These are phyloP conservation scores for Populus simonii DNA, from an alignment of 345 rosid species.

Conservation along the genomic window DNA sequence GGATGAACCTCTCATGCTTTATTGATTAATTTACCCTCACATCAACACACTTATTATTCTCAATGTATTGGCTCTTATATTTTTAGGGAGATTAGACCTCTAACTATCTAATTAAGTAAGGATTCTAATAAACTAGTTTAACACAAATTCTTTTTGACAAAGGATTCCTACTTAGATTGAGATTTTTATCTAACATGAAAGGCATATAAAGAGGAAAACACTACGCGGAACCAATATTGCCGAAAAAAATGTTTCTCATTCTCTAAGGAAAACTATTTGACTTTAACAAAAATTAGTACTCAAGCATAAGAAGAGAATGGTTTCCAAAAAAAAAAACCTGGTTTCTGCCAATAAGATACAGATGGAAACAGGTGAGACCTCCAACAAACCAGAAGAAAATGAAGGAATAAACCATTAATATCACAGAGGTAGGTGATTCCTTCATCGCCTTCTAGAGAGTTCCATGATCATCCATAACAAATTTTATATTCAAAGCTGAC, in stretches of 20 bases:
- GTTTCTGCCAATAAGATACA: conserved; percentile 52
- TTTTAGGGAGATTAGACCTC: no score
- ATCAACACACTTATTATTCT: no score
- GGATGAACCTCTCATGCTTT: no score
- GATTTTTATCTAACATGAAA: no score
- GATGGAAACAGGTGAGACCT: conserved; percentile 55
- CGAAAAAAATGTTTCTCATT: background rate
- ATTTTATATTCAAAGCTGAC: conserved; percentile 48
- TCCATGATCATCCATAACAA: conserved; percentile 36
- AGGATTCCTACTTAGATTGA: no score
- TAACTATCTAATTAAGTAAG: no score
- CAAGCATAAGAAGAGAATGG: background rate
- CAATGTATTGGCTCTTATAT: no score
- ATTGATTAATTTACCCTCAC: no score
- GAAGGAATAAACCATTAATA: conserved; percentile 48
- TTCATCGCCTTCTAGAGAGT: conserved; percentile 49
- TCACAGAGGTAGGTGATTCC: conserved; percentile 44
- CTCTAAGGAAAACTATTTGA: background rate
- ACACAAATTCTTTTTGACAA: no score
- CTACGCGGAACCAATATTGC: background rate
- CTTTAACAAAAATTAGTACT: background rate
- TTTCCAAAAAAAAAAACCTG: conserved; percentile 25
- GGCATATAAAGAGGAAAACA: background rate
- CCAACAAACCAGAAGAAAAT: conserved; percentile 58
- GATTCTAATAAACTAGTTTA: no score